Conservation (phyloP, 306 rosid species). For the Castanospermum australe region DNA sequence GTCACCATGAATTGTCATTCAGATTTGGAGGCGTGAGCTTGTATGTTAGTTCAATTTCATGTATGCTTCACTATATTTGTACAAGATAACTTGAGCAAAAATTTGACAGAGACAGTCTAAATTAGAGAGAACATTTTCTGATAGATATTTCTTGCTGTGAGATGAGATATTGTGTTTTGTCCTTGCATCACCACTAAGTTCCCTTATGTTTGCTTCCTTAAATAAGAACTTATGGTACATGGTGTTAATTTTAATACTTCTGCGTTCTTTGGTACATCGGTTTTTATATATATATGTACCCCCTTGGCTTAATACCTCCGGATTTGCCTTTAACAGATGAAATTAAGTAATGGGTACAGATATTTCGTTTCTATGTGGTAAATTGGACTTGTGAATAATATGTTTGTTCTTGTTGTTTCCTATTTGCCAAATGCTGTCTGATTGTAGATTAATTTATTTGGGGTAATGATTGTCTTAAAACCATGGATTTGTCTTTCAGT, state of each 20-base stretch:
- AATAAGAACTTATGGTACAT: background rate
- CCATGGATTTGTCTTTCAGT: slow-evolving; percentile 49
- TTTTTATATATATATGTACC: background rate
- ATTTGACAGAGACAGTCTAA: background rate
- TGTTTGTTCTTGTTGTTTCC: background rate
- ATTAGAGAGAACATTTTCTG: slow-evolving; percentile 2
- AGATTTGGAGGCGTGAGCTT: slow-evolving; percentile 79
- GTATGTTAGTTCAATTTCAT: slow-evolving; percentile 49
- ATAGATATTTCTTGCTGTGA: slow-evolving; percentile 18
- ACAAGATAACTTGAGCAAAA: background rate
- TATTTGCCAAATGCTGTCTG: background rate
- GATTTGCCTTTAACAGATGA: background rate
- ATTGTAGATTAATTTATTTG: background rate
- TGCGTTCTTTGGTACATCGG: background rate
- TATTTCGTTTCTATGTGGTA: slow-evolving; percentile 1
- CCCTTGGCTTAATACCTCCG: background rate
- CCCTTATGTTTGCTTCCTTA: slow-evolving; percentile 13
- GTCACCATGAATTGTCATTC: slow-evolving; percentile 63
- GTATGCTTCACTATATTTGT: slow-evolving; percentile 16
- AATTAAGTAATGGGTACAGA: background rate
- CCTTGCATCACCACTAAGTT: slow-evolving; percentile 17
- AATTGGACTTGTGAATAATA: too few relatives aligned
- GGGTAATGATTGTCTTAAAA: background rate
- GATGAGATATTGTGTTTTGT: slow-evolving; percentile 17
- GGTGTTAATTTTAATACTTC: background rate